Evolutionary conservation across 805 yeast genomes (phyloP), one percentile per base, ranked within the genome.

Genomic region (Hyphopichia homilentoma): DNA sequence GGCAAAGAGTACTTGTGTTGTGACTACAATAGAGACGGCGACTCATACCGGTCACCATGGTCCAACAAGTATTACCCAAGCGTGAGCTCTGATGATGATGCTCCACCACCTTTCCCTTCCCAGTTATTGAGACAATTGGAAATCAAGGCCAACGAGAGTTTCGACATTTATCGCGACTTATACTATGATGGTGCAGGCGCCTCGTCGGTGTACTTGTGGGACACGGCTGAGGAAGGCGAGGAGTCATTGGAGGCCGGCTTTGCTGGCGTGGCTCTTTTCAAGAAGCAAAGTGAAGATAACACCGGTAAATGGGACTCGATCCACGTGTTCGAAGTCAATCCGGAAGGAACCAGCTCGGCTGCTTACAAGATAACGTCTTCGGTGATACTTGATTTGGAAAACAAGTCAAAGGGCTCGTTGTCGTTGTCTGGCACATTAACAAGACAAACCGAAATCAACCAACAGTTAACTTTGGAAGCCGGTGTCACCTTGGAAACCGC

Each of bases 1-100:
- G 84, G 84, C 7, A 83, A 83, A 58, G 74, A 73, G 37, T 90
- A 70, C 54, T 70, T 90, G 36, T 76, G 89, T 32, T 90, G 97
- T 61, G 98, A 90, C 57, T 90, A 90, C 57, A 90, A 90, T 59
- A 73, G 98, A 45, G 98, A 90, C 52, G 89, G 95, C 6, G 97
- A 90, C 59, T 80, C 89, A 14, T 84, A 74, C 60, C 73, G 97
- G 46, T 84, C 95, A 0, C 98, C 97, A 5, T 88, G 90, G 87
- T 73, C 86, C 14, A 87, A 87, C 53, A 68, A 70, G 39, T 90
- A 84, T 59, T 74, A 69, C 41, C 83, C 84, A 0, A 37, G 50
- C 1, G 29, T 50, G 2, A 38, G 27, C 12, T 30, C 27, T 2
- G 54, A 66, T 5, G 80, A 72, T 32, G 82, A 72, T 30, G 70